Evolutionary conservation across 208 protist genomes (phyloP), one percentile per base, ranked within the genome.

Genomic region (Wallacemonas sp.): DNA sequence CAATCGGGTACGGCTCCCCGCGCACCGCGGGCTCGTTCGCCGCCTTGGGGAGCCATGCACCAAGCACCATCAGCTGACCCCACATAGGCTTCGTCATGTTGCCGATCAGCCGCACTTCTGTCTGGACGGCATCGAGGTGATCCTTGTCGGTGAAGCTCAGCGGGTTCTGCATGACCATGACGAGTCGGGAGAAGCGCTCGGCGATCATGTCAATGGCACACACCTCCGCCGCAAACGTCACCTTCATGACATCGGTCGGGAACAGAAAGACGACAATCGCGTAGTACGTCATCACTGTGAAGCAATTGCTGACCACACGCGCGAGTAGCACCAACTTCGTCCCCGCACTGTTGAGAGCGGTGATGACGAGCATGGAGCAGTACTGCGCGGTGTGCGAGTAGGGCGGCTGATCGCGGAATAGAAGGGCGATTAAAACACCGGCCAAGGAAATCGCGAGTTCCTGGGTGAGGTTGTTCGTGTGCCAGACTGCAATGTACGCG

Each of bases 221-320:
- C 32, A 84, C 72, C 61, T 86, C 65, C 16, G 59, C 71, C 29
- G 74, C 74, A 70, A 74, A 79, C 33, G 76, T 64, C 25, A 87
- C 67, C 12, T 77, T 71, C 31, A 87, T 68, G 5, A 77, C 67
- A 64, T 92, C 77, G 3, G 88, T 72, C 0, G 86, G 86, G 44
- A 92, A 92, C 29, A 92, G 55, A 50, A 92, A 82, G 3, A 86
- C 82, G 42, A 76, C 72, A 41, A 92, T 89, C 7, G 74, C 74
- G 68, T 84, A 89, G 62, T 92, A 92, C 59, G 82, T 73, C 61
- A 92, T 87, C 12, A 89, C 73, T 14, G 82, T 72, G 28, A 92
- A 86, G 5, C 54, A 63, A 69, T 84, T 89, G 45, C 73, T 70
- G 2, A 78, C 65, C 23, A 92, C 44, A 36, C 86, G 86, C 0